A percentile compares a stretch with the other conserved stretches of the same genome.
Evolutionary conservation across 106 monocot genomes (phyloP).

Genomic region (Dendrobium huoshanense): DNA sequence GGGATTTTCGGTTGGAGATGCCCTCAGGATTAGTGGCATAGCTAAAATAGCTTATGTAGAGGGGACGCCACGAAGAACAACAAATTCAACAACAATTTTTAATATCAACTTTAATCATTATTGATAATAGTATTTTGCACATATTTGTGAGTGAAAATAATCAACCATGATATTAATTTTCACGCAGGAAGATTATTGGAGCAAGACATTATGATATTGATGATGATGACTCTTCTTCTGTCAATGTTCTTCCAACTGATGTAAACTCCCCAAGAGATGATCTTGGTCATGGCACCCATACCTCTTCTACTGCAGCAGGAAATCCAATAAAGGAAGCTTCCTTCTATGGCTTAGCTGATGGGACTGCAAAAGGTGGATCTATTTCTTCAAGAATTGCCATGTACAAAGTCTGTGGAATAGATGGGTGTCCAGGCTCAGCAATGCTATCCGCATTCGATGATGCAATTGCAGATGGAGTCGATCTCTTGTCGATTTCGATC

Average conservation of each 20-base stretch:
- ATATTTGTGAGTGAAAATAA: too few relatives aligned
- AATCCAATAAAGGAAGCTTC: slow-evolving; percentile 29
- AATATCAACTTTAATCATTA: too few relatives aligned
- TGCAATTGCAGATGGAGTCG: slow-evolving; percentile 61
- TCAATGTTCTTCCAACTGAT: not conserved
- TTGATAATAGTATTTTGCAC: too few relatives aligned
- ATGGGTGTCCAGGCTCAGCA: slow-evolving; percentile 53
- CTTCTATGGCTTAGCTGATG: slow-evolving; percentile 66
- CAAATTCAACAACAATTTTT: too few relatives aligned
- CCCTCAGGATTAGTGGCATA: too few relatives aligned
- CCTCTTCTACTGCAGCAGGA: slow-evolving; percentile 71
- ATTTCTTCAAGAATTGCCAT: slow-evolving; percentile 44
- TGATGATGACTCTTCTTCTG: not conserved
- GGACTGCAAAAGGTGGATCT: slow-evolving; percentile 70
- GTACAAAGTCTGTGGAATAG: slow-evolving; percentile 47
- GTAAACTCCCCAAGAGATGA: slow-evolving; percentile 46
- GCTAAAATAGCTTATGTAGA: too few relatives aligned
- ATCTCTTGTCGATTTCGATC: slow-evolving; percentile 64
- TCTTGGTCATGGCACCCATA: slow-evolving; percentile 77
- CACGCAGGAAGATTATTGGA: slow-evolving; percentile 73
- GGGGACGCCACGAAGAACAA: too few relatives aligned
- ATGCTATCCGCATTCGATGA: slow-evolving; percentile 68
- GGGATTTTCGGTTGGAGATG: too few relatives aligned
- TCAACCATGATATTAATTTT: too few relatives aligned
- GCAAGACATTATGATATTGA: slow-evolving; percentile 42